Evolutionary conservation across 148 eudicot species (phyloP), one percentile per base, ranked within the genome.

Genomic region (Cornus florida): DNA sequence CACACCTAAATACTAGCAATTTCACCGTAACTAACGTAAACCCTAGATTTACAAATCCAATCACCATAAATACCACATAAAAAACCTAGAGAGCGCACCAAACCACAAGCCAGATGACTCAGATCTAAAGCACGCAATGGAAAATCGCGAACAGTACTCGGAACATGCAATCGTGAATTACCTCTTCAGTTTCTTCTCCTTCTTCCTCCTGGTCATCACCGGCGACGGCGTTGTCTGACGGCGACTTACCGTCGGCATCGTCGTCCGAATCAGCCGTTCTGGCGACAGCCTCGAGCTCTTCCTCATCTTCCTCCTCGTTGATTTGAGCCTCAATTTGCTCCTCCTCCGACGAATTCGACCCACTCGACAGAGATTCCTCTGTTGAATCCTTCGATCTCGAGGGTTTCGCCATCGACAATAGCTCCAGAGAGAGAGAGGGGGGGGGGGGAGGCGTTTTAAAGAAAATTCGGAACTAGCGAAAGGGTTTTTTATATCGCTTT

Each of bases 271-370:
- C 92, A 7, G 72, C 92, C 19, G 89, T 46, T 59, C 87, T 71
- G 3, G 88, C 92, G 2, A 91, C 92, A 57, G 91, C 92, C 83
- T 89, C 86, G 67, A 91, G 90, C 82, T 91, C 94, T 48, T 91
- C 95, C 33, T 91, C 92, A 56, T 89, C 93, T n/a, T 82, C 90
- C n/a, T 83, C 89, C 8, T 87, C 86, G 57, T 77, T 83, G 62
- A 82, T 76, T 82, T 84, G 90, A 16, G 86, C 84, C 72, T 85
- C 79, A 24, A 84, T 43, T 53, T 82, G 90, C 60, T 91, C 91
- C n/a, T 91, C 90, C 24, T 83, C 88, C 5, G 92, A 90, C 0
- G 90, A 87, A 78, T 83, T 69, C 5, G 89, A 88, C 11, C 76
- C 87, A 69, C 79, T 79, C 20, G 86, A 76, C 17, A 39, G 22